Evolutionary conservation across 306 rosid species (phyloP), one percentile per base, ranked within the genome.

Genomic region (Sechiopsis laciniata): DNA sequence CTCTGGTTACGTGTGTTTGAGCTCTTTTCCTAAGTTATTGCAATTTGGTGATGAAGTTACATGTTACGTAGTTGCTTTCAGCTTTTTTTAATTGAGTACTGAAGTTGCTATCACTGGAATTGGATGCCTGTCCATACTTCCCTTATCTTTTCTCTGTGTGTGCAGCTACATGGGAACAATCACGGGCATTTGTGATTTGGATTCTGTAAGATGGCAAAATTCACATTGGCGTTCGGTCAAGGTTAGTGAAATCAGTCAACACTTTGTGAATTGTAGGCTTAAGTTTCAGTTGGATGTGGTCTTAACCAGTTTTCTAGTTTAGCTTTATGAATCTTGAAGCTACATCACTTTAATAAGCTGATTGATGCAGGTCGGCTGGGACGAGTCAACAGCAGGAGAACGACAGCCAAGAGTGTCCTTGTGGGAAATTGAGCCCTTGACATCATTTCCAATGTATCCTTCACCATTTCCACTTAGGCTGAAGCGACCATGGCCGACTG

Each of bases 161-260:
- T 65, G 59, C 81, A 86, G 90, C 64, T 84, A 86, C 77, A 95
- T 95, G 99, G 99, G 99, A 70, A 95, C 99, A 6, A 95, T 95
- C 80, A 95, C 96, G 54, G 96, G 99, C 76, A 88, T 91, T 59
- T 78, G 89, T 67, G 99, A 95, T 81, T 79, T 89, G 61, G 99
- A 95, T 87, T 71, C 96, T 77, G 83, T 74, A 40, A 87, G 91
- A 70, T 95, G 99, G 99, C 78, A 84, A 1, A 91, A 85, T 80
- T 95, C 99, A 48, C 96, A 89, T 75, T 95, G 99, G 99, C 97
- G 97, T 78, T 95, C 99, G 0, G 99, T 95, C 32, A 95, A 95
- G 99, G 99, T 95, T 72, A 63, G 91, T 19, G 69, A 40, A 76
- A 75, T 67, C 52, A 37, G 68, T 32, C 5, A 10, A 22, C 10